Base-by-base conservation (phyloP, 2,329 filamentous ascomycete species). In the Didymella sp. region DNA sequence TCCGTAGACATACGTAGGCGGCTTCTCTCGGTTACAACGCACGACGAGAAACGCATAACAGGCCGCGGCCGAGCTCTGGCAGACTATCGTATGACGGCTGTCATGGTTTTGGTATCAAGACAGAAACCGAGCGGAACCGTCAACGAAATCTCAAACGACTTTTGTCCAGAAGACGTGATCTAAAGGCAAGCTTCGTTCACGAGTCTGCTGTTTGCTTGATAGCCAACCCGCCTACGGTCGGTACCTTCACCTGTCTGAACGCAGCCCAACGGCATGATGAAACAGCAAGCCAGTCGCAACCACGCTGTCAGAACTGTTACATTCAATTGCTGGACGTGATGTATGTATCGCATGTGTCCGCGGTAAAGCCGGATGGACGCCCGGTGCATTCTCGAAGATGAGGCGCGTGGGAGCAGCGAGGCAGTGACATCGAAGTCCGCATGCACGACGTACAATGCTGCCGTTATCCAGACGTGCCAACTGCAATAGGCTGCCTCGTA, bases 351-450 rank as follows among this genome's bases (percentile, higher is more conserved):
- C 31, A 30, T 40, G 31, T 13, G 25, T 28, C 48, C 55, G 44
- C 21, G 40, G 31, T 58, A 58, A 52, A 49, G 44, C 55, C 49
- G 49, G 9, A 2, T 21, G 35, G 28, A 38, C 4, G 35, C 19
- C 9, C 11, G 35, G 19, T 22, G 17, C 42, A 6, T 21, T 30
- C 30, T 13, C 19, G 33, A 51, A 15, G 3, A 31, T 7, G 31
- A 30, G 7, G 30, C 21, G 44, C 44, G 30, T 49, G 38, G 38
- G 41, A 49, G 24, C 30, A 30, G 44, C 30, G 21, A 49, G 38
- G 49, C 15, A 40, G 24, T 28, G 30, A 38, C 19, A 22, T 48
- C 19, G 24, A 35, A 19, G 35, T 17, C 21, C 11, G 21, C 27
- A 15, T 12, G 42, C 44, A 46, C 55, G 44, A 45, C 40, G 50